These are phyloP conservation scores for Chamaecrista fasciculata DNA, from an alignment of 306 rosid species.

Conservation along the genomic window DNA sequence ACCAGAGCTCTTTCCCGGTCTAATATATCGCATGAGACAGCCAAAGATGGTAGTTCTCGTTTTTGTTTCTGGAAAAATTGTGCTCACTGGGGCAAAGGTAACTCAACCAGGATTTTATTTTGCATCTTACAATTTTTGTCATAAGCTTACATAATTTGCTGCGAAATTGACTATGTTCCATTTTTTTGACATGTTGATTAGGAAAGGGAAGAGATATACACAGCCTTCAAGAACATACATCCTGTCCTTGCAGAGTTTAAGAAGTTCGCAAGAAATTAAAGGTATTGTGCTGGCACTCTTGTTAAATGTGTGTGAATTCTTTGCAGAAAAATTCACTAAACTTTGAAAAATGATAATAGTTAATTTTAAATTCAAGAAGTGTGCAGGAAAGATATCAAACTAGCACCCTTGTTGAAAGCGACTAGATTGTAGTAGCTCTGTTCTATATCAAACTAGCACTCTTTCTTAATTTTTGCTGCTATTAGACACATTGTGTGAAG, in stretches of 20 bases:
- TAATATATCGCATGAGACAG: conserved; percentile 68
- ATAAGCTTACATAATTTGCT: background rate
- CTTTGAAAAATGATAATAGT: too few relatives aligned
- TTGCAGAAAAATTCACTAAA: too few relatives aligned
- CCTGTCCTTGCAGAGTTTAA: conserved; percentile 66
- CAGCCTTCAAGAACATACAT: conserved; percentile 64
- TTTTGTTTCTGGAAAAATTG: conserved; percentile 63
- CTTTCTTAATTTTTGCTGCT: background rate
- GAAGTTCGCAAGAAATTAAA: conserved; percentile 49
- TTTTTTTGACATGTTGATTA: conserved; percentile 6
- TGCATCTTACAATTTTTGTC: background rate
- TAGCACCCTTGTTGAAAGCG: too few relatives aligned
- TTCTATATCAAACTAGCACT: too few relatives aligned
- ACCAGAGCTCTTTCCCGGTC: conserved; percentile 71
- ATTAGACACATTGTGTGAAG: background rate
- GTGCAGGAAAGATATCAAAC: too few relatives aligned
- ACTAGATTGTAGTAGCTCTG: too few relatives aligned
- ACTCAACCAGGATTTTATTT: background rate
- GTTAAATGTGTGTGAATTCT: too few relatives aligned
- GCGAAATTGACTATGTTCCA: background rate
- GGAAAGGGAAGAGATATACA: conserved; percentile 58
- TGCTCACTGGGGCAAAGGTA: conserved; percentile 71
- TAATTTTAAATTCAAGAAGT: too few relatives aligned
- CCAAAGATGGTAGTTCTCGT: conserved; percentile 64
- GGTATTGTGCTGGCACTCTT: too few relatives aligned